Base-by-base conservation (phyloP, 2,329 filamentous ascomycete species). In the Penicillium sp. region DNA sequence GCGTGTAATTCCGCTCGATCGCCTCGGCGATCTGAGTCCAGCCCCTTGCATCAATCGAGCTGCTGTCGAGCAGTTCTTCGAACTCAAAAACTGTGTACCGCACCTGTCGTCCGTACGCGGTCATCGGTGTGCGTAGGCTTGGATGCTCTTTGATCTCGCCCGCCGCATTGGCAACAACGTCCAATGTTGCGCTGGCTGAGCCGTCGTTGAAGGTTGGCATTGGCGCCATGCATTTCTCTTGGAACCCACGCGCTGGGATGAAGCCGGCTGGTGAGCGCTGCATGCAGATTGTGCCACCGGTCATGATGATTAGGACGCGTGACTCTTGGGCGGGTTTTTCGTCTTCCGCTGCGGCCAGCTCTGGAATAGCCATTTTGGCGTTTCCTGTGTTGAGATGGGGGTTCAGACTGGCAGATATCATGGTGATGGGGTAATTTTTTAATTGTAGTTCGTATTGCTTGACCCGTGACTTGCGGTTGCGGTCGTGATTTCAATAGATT, bases 61-160 rank as follows among this genome's bases (percentile, higher is more conserved):
- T 93, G 59, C 90, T 95, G 75, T 97, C 92, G 4, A 97, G 84
- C 36, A 96, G 77, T 26, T 89, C 88, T 48, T 87, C 82, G 73
- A 96, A 96, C 69, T 97, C 92, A 53, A 92, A 82, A 33, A 94
- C 88, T 4, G 86, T 85, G 73, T 95, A 97, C 55, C 91, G 85
- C 57, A 96, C 86, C 67, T 90, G 88, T 26, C 89, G 86, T 33
- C 88, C 84, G 72, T 96, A 93, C 28, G 88, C 84, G 65, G 89
- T 94, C 30, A 86, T 81, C 1, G 91, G 91, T 5, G 91, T 95
- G 46, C 91, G 84, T 61, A 96, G 78, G 65, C 86, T 90, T 58
- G 85, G 82, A 42, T 92, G 83, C 4, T 75, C 75, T 58, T 77
- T 77, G 19, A 75, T 69, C 16, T 77, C 77, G 25, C 77, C 78